A percentile compares a stretch with the other conserved stretches of the same genome.
Evolutionary conservation across 805 yeast genomes (phyloP).

Genomic region (Wickerhamia fluorescens): DNA sequence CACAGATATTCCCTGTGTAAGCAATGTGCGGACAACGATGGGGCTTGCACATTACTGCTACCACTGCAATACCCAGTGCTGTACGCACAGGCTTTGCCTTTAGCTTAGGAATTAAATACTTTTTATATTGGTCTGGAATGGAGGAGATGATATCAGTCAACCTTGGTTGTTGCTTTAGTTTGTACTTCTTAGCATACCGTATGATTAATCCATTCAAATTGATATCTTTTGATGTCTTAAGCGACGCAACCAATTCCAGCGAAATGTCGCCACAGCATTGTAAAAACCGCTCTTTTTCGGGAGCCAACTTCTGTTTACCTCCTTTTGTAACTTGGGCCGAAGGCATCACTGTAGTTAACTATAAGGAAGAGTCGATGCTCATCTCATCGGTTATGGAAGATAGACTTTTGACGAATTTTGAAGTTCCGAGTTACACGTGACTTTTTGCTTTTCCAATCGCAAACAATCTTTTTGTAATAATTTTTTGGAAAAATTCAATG

Average conservation of each 20-base stretch:
- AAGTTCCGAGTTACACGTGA: slow-evolving; percentile 2
- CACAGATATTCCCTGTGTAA: slow-evolving; percentile 97
- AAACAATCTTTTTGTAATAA: too few species aligned
- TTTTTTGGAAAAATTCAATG: too few species aligned
- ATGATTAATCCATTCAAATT: slow-evolving; percentile 87
- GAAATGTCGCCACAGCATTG: slow-evolving; percentile 92
- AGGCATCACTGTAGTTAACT: slow-evolving; percentile 23
- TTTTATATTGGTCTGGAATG: slow-evolving; percentile 93
- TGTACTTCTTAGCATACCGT: slow-evolving; percentile 81
- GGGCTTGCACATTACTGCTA: slow-evolving; percentile 98
- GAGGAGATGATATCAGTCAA: slow-evolving; percentile 91
- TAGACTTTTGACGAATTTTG: too few species aligned
- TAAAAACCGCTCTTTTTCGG: slow-evolving; percentile 88
- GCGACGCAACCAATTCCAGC: slow-evolving; percentile 71
- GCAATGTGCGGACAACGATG: slow-evolving; percentile 99
- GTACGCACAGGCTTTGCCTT: slow-evolving; percentile 99
- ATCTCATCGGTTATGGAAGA: slow-evolving; percentile 9
- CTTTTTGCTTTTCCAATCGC: too few species aligned
- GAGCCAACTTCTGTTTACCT: slow-evolving; percentile 61
- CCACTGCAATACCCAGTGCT: slow-evolving; percentile 98
- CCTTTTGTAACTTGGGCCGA: slow-evolving; percentile 13
- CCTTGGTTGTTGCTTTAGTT: slow-evolving; percentile 86
- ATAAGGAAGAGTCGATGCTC: slow-evolving; percentile 1
- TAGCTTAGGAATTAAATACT: slow-evolving; percentile 82
- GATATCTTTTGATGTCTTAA: slow-evolving; percentile 68